phyloP scores from a whole-genome alignment of 1,139 yeast genomes.

The Zygosaccharomyces sapae region DNA sequence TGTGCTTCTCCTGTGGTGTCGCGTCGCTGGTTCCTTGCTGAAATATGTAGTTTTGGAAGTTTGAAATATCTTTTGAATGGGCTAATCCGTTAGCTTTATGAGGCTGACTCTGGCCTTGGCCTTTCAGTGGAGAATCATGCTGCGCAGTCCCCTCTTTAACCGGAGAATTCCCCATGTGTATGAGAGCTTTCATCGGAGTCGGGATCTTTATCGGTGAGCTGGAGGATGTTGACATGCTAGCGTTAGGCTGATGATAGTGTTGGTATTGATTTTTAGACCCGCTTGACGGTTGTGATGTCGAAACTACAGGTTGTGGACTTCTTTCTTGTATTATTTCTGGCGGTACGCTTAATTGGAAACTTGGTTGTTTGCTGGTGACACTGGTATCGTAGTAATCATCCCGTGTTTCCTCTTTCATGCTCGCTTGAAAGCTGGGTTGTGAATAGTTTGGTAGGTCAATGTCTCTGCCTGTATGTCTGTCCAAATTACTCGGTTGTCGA shows the following conservation, averaged over 20 bases:
- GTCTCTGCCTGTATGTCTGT: background rate
- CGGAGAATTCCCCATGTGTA: conserved; percentile 22
- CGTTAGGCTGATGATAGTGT: background rate
- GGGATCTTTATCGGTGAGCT: conserved; percentile 21
- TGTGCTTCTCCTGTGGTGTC: conserved; percentile 9
- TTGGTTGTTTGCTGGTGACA: background rate
- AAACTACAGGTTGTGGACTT: background rate
- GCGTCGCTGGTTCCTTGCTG: background rate
- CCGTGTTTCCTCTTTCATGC: background rate
- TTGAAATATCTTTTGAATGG: conserved; percentile 13
- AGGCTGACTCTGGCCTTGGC: background rate
- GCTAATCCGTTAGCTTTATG: conserved; percentile 8
- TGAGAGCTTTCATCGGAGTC: conserved; percentile 25
- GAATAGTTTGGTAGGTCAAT: background rate
- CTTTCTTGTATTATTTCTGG: background rate
- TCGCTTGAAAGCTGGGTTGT: conserved; percentile 2
- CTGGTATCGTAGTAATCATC: background rate
- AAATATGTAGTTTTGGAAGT: conserved; percentile 12
- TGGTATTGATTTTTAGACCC: background rate
- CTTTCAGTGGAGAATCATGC: conserved; percentile 9
- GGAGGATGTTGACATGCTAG: conserved; percentile 12
- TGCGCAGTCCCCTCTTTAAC: conserved; percentile 2
- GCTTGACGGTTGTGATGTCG: background rate
- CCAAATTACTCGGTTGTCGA: background rate
- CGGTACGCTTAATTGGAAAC: conserved; percentile 2